Evolutionary conservation across 2,329 filamentous ascomycete genomes (phyloP).

Genomic region (Diplodia corticola): DNA sequence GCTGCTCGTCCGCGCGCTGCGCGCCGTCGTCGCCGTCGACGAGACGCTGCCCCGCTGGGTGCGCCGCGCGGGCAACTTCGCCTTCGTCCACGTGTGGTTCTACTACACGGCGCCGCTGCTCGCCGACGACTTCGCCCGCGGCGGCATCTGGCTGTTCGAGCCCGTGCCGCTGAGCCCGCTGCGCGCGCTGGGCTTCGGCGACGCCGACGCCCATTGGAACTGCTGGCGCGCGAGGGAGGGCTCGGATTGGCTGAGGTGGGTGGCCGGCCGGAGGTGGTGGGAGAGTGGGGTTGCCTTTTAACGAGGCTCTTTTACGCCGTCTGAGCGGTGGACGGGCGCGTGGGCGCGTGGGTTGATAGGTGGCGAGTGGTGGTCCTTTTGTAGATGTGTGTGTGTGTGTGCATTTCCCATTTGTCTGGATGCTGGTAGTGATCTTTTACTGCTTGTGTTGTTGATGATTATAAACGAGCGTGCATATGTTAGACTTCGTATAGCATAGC

Average conservation of each 20-base stretch:
- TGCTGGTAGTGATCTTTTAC: background rate
- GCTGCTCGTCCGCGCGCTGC: conserved; percentile 40
- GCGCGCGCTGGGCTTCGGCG: conserved; percentile 65
- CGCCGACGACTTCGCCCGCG: conserved; percentile 72
- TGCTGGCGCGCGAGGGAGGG: conserved; percentile 55
- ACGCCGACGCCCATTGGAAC: conserved; percentile 63
- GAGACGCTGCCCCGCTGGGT: conserved; percentile 46
- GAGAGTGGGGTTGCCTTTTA: conserved; percentile 53
- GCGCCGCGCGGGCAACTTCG: conserved; percentile 59
- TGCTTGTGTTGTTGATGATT: background rate
- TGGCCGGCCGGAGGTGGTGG: conserved; percentile 65
- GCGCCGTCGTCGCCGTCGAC: conserved; percentile 29
- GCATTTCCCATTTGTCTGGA: background rate
- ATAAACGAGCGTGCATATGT: background rate
- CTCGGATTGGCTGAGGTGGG: conserved; percentile 55
- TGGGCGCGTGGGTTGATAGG: background rate
- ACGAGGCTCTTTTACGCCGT: background rate
- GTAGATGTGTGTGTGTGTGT: background rate
- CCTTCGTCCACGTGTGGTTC: conserved; percentile 67
- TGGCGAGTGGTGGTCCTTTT: background rate
- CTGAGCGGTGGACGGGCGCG: background rate
- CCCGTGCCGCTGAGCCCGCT: conserved; percentile 74
- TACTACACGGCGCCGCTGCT: conserved; percentile 64
- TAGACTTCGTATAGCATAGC: background rate
- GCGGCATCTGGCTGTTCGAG: conserved; percentile 78